These are phyloP conservation scores for Coemansia biformis DNA, from an alignment of 192 early-diverging fungal genomes.

Conservation along the genomic window DNA sequence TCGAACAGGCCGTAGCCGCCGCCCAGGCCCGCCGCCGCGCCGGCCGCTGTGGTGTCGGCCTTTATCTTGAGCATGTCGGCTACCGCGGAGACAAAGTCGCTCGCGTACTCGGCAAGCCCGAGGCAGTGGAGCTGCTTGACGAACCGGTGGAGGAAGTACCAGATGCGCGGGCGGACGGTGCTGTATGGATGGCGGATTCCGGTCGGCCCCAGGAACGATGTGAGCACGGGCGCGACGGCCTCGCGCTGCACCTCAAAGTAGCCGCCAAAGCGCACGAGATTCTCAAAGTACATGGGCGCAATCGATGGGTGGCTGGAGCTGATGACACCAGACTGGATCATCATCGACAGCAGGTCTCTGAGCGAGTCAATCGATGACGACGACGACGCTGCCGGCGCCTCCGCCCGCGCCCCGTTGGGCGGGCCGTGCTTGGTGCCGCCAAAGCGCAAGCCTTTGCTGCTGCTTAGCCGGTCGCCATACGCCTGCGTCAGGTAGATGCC, in stretches of 20 bases:
- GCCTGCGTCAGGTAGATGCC: slow-evolving; percentile 44
- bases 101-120: slow-evolving; percentile 34
- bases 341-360: slow-evolving; percentile 37
- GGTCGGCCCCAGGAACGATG: slow-evolving; percentile 36
- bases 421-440: slow-evolving; percentile 19
- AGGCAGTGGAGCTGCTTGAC: slow-evolving; percentile 58
- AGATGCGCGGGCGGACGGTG: slow-evolving; percentile 68
- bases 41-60: slow-evolving; percentile 50
- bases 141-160: slow-evolving; percentile 86
- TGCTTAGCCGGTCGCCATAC: slow-evolving; percentile 47
- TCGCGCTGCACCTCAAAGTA: slow-evolving; percentile 45
- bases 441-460: slow-evolving; percentile 44
- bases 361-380: slow-evolving; percentile 23
- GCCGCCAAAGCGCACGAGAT: slow-evolving; percentile 41
- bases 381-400: neutral
- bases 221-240: slow-evolving; percentile 27
- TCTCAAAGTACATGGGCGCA: slow-evolving; percentile 42
- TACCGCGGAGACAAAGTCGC: slow-evolving; percentile 47
- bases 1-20: slow-evolving; percentile 58
- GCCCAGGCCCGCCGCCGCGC: neutral
- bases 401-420: slow-evolving; percentile 11
- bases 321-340: slow-evolving; percentile 45
- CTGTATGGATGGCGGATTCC: slow-evolving; percentile 71
- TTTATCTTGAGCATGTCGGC: slow-evolving; percentile 67
- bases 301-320: slow-evolving; percentile 30